phyloP scores from a whole-genome alignment of 2,329 filamentous ascomycete species.

The Calonectria pteridis region DNA sequence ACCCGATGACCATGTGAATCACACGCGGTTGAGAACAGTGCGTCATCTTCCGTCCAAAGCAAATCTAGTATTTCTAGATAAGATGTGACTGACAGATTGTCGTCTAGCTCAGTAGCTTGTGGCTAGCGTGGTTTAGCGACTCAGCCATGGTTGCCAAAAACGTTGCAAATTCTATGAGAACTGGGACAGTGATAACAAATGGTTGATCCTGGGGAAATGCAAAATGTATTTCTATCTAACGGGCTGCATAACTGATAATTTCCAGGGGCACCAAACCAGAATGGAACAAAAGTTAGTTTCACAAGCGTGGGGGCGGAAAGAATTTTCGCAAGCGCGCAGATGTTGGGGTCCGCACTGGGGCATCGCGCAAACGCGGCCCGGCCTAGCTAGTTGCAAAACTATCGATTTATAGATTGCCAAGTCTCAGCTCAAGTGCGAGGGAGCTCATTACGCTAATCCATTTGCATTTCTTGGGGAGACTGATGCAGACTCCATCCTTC shows the following conservation, averaged over 20 bases:
- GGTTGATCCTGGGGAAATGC: too few species aligned
- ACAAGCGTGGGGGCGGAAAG: not conserved
- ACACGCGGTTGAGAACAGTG: not conserved
- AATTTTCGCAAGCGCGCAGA: not conserved
- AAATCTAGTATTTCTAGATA: too few species aligned
- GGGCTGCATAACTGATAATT: not conserved
- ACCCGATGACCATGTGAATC: not conserved
- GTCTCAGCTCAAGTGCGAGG: not conserved
- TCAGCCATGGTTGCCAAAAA: too few species aligned
- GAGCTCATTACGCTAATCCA: not conserved
- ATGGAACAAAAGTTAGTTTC: not conserved
- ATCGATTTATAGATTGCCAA: not conserved
- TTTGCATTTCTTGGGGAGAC: not conserved
- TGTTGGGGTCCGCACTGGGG: not conserved
- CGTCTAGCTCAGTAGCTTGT: too few species aligned
- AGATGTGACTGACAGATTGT: too few species aligned
- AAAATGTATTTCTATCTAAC: not conserved
- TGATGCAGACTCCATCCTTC: not conserved
- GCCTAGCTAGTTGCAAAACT: not conserved
- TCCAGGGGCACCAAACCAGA: not conserved
- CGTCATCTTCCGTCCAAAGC: too few species aligned
- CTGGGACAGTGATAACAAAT: not conserved
- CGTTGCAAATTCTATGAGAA: too few species aligned
- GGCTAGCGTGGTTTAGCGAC: too few species aligned
- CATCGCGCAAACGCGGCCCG: not conserved